phyloP scores from a whole-genome alignment of 805 yeast genomes.

The Candida maesae region DNA sequence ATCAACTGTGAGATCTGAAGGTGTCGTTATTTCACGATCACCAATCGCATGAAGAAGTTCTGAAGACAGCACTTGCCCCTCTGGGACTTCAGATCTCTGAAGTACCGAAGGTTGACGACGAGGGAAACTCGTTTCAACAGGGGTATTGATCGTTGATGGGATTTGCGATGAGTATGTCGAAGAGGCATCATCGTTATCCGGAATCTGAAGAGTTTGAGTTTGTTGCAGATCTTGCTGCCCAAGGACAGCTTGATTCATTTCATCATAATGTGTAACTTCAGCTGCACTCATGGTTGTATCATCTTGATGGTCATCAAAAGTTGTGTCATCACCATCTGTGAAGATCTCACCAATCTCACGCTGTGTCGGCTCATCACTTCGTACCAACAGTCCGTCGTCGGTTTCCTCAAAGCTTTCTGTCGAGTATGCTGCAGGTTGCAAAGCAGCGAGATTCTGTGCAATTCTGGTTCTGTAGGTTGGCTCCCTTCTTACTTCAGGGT shows the following conservation, averaged over 20 bases:
- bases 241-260: too few species aligned
- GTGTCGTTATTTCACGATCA: constrained; percentile 2
- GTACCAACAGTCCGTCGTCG: constrained; percentile 10
- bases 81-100: constrained; percentile 17
- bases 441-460: constrained; percentile 21
- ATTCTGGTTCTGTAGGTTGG: constrained; percentile 27
- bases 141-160: constrained; percentile 20
- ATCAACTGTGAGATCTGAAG: constrained; percentile 8
- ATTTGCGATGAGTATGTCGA: constrained; percentile 22
- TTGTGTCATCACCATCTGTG: constrained; percentile 6
- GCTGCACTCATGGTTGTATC: neutral
- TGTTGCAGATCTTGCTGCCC: too few species aligned
- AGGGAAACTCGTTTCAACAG: constrained; percentile 13
- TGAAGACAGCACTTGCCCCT: constrained; percentile 3
- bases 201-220: neutral
- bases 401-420: constrained; percentile 14
- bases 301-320: constrained; percentile 2
- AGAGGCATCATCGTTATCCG: constrained; percentile 20
- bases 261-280: neutral
- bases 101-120: constrained; percentile 15
- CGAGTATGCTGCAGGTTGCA: constrained; percentile 21
- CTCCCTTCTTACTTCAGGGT: constrained; percentile 17
- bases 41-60: constrained; percentile 4
- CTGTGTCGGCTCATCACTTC: neutral
- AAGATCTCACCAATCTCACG: constrained; percentile 10